Percentiles rank a stretch among this genome's conserved stretches.
Conservation (phyloP, 371 early-diverging fungal species). For the Zychaea mexicana region DNA sequence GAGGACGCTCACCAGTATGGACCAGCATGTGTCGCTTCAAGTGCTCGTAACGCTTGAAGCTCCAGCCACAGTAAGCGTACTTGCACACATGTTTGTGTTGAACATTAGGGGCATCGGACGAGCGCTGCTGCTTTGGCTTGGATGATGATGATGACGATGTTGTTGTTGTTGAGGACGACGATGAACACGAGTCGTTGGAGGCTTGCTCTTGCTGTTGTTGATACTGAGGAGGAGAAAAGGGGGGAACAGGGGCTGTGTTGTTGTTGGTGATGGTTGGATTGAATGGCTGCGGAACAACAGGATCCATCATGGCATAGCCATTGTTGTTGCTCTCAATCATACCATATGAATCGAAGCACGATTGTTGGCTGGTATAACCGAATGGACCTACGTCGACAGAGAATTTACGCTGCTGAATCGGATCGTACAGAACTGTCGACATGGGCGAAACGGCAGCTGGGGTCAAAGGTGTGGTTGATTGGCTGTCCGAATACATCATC, state of each 20-base stretch:
- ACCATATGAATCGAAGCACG: background rate
- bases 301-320: background rate
- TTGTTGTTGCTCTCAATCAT: background rate
- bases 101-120: slow-evolving; percentile 13
- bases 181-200: background rate
- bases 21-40: slow-evolving; percentile 78
- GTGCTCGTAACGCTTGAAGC: slow-evolving; percentile 83
- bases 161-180: background rate
- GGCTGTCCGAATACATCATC: slow-evolving; percentile 1
- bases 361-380: slow-evolving; percentile 35
- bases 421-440: slow-evolving; percentile 16
- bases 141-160: background rate
- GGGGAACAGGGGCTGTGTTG: background rate
- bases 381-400: slow-evolving; percentile 56
- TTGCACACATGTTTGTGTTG: slow-evolving; percentile 55
- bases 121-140: background rate
- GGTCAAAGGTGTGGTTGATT: slow-evolving; percentile 20
- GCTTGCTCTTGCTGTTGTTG: background rate
- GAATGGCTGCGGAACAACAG: background rate
- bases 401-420: slow-evolving; percentile 32
- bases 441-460: slow-evolving; percentile 25
- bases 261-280: background rate
- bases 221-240: slow-evolving; percentile 9
- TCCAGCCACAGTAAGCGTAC: slow-evolving; percentile 58
- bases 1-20: slow-evolving; percentile 67